These are phyloP conservation scores for Rhodotorula mucilaginosa DNA, from an alignment of 1,284 basidiomycete species.

Conservation along the genomic window DNA sequence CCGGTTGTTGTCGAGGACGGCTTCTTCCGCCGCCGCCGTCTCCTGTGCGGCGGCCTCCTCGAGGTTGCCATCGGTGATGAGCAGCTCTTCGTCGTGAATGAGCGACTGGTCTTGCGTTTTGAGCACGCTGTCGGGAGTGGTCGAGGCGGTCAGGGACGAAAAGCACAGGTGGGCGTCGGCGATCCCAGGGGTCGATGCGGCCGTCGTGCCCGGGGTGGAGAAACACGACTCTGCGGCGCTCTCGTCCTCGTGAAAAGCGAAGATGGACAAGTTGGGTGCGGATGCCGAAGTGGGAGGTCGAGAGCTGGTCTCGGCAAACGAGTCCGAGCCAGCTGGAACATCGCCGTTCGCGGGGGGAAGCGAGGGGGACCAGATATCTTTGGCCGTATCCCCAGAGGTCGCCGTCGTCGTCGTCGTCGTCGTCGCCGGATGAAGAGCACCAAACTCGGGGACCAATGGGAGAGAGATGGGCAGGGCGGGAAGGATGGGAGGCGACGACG, in stretches of 20 bases:
- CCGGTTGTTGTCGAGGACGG: slow-evolving; percentile 23
- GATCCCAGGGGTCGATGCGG: slow-evolving; percentile 4
- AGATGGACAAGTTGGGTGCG: slow-evolving; percentile 20
- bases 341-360: background rate
- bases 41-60: background rate
- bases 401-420: no score
- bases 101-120: background rate
- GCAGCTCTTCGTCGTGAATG: background rate
- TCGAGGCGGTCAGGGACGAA: background rate
- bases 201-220: slow-evolving; percentile 1
- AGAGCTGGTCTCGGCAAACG: background rate
- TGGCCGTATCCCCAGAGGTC: background rate
- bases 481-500: slow-evolving; percentile 24
- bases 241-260: background rate
- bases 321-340: background rate
- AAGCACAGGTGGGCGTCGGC: background rate
- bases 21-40: background rate
- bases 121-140: no score
- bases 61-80: background rate
- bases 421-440: background rate
- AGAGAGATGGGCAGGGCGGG: slow-evolving; percentile 6
- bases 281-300: slow-evolving; percentile 14
- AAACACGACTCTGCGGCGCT: background rate
- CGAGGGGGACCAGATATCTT: background rate
- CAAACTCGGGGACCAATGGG: background rate